Percentiles rank a stretch among this genome's conserved stretches.
Evolutionary conservation across 345 rosid species (phyloP).

Genomic region (Citropsis articulata): DNA sequence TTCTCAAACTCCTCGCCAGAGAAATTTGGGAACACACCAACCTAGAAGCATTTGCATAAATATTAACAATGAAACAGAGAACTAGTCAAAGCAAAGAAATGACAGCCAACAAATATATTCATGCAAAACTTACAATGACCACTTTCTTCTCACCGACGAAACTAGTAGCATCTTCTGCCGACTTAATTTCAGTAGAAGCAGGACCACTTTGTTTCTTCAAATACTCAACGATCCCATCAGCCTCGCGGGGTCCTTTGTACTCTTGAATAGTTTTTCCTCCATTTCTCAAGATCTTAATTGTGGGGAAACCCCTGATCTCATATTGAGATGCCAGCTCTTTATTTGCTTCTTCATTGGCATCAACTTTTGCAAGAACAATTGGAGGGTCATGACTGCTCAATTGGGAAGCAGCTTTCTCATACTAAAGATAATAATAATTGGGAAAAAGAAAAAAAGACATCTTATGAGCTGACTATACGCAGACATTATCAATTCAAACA

Average conservation of each 20-base stretch:
- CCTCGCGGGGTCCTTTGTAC: constrained; percentile 95
- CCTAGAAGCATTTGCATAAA: constrained; percentile 41
- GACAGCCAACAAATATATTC: not conserved
- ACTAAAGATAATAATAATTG: constrained; percentile 39
- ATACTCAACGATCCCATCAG: constrained; percentile 76
- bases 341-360: constrained; percentile 76
- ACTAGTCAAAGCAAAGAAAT: not conserved
- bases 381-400: constrained; percentile 68
- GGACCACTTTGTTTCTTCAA: constrained; percentile 93
- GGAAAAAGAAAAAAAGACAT: not conserved
- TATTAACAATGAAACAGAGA: not conserved
- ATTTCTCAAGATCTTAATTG: constrained; percentile 77
- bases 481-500: not conserved
- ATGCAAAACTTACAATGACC: constrained; percentile 54
- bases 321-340: constrained; percentile 51
- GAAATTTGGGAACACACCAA: constrained; percentile 85
- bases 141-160: constrained; percentile 65
- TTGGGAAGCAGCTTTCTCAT: constrained; percentile 87
- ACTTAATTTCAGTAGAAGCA: constrained; percentile 76
- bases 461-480: not conserved
- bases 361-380: constrained; percentile 76
- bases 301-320: constrained; percentile 85
- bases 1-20: constrained; percentile 85
- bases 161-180: constrained; percentile 53
- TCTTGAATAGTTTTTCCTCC: constrained; percentile 81